Evolutionary conservation across 371 early-diverging fungal species (phyloP), one percentile per base, ranked within the genome.

Genomic region (Gilbertella persicaria): DNA sequence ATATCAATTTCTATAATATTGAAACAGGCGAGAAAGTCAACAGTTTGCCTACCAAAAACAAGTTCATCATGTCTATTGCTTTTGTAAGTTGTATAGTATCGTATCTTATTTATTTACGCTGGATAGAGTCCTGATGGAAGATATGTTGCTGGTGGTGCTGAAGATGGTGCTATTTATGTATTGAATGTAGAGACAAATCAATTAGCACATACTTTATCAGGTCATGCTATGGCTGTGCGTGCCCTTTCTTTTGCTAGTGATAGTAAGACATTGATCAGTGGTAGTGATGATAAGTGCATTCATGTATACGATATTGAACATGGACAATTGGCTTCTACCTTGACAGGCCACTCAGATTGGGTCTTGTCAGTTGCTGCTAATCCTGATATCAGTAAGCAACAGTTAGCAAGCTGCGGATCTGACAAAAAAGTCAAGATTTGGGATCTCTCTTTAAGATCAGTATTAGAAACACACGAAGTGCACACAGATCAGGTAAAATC

Each of bases 281-380:
- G 86, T 29, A 85, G 86, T 37, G 93, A 93, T 51, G 92, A 93
- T 62, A 86, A 87, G 60, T 80, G 89, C 16, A 85, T 93, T 43
- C 83, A 90, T 66, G 78, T 93, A 13, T 87, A 90, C 60, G 93
- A 93, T 64, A 87, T 89, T 71, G 85, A 83, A 45, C 90, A 91
- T 67, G 88, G 85, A 14, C 86, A 88, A 56, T 71, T 84, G 33
- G 78, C 91, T 2, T 83, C 89, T 10, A 86, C 86, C 5, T 72
- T 93, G 17, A 74, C 83, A 2, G 91, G 91, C 14, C 92, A 92
- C 55, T 71, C 78, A 21, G 85, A 86, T 7, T 92, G 91, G 91
- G 84, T 90, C 6, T 64, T 91, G 29, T 79, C 82, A 9, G 84
- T 91, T 2, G 81, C 84, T 8, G 83, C 82, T 45, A 83, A 75